Evolutionary conservation across 148 eudicot species (phyloP).

Genomic region (Mesembryanthemum crystallinum): DNA sequence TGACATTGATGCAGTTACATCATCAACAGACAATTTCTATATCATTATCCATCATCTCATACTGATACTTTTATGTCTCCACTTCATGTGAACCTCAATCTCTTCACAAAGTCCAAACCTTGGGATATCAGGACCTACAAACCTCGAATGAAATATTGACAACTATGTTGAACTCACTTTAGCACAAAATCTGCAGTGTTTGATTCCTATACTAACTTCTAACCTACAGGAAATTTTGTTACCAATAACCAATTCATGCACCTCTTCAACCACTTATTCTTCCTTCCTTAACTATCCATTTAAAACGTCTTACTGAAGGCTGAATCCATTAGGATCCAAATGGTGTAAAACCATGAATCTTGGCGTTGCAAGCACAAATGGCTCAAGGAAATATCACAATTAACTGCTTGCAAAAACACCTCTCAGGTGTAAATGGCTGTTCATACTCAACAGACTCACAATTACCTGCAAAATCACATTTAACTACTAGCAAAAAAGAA

Average conservation of each 20-base stretch:
- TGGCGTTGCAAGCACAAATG: background rate
- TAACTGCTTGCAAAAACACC: background rate
- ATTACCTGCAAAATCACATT: background rate
- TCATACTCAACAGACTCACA: background rate
- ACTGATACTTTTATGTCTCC: slow-evolving; percentile 1
- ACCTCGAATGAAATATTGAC: background rate
- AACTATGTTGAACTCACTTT: background rate
- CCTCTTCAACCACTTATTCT: background rate
- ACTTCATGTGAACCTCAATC: background rate
- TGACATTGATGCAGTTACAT: background rate
- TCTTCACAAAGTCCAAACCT: background rate
- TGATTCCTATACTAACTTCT: background rate
- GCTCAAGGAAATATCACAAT: background rate
- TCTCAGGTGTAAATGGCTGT: too few species aligned
- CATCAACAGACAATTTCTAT: background rate
- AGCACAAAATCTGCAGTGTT: background rate
- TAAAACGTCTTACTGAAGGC: background rate
- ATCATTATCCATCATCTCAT: background rate
- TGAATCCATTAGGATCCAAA: background rate
- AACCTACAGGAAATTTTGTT: background rate
- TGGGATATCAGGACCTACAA: background rate
- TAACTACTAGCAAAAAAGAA: background rate
- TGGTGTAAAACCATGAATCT: background rate
- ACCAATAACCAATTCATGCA: background rate
- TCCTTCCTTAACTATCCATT: background rate